These are phyloP conservation scores for Eustoma russellianum DNA, from an alignment of 257 asterid species.

Conservation along the genomic window DNA sequence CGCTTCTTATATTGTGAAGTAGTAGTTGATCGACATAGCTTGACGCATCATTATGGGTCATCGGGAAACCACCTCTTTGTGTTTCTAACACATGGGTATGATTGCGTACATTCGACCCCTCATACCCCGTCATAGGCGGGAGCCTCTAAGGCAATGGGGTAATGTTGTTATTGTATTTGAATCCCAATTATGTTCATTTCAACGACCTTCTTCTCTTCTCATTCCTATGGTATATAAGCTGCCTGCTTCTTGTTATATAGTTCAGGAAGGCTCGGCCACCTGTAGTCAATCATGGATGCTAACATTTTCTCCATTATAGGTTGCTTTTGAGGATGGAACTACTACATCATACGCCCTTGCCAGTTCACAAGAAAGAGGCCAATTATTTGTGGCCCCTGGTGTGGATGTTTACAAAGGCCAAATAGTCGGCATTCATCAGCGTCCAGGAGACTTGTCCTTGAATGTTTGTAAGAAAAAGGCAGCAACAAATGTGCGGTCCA, in stretches of 20 bases:
- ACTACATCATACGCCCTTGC: conserved; percentile 78
- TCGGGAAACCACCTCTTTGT: no score
- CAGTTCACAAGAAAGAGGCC: conserved; percentile 95
- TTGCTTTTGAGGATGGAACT: conserved; percentile 92
- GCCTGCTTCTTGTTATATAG: neutral
- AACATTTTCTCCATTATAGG: conserved; percentile 24
- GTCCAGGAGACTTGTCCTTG: conserved; percentile 87
- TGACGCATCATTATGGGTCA: no score
- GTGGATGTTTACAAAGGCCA: conserved; percentile 87
- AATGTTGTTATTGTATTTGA: neutral
- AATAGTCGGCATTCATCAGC: conserved; percentile 92
- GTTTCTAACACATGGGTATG: no score
- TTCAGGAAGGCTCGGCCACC: neutral
- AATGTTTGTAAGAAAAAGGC: conserved; percentile 97
- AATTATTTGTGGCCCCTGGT: conserved; percentile 83
- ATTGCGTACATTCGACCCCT: no score
- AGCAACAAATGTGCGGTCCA: conserved; percentile 90
- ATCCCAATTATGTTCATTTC: neutral
- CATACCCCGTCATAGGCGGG: no score
- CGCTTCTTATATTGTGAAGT: no score
- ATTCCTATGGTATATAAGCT: neutral
- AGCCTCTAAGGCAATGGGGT: no score
- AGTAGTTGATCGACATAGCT: no score
- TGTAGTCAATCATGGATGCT: neutral
- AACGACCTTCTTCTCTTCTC: no score